phyloP scores from a whole-genome alignment of 495 filamentous ascomycete species.

The Choiromyces venosus region DNA sequence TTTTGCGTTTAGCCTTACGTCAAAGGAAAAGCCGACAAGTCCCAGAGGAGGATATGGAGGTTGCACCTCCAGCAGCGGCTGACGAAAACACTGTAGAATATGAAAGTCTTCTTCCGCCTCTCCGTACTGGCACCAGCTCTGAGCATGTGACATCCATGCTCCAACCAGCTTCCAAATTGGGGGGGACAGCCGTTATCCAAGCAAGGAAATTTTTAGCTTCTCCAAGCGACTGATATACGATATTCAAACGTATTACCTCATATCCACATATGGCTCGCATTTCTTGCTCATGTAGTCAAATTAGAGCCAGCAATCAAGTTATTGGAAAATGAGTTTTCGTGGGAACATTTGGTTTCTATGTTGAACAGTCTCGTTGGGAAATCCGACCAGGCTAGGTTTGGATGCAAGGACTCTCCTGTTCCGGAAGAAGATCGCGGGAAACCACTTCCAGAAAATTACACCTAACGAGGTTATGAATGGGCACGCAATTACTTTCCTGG shows the following conservation, averaged over 20 bases:
- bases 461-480: conserved; percentile 70
- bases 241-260: conserved; percentile 64
- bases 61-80: conserved; percentile 3
- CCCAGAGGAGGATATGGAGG: conserved; percentile 27
- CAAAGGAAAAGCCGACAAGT: conserved; percentile 21
- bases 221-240: conserved; percentile 35
- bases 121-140: conserved; percentile 20
- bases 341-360: too few species aligned
- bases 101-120: too few species aligned
- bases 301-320: too few species aligned
- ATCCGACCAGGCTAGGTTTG: conserved; percentile 47
- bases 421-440: conserved; percentile 49
- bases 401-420: conserved; percentile 51
- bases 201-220: conserved; percentile 12
- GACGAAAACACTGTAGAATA: conserved; percentile 29
- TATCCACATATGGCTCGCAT: too few species aligned
- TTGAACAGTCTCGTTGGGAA: too few species aligned
- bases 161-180: conserved; percentile 18
- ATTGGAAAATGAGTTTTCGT: too few species aligned
- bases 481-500: conserved; percentile 61
- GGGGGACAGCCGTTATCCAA: conserved; percentile 9
- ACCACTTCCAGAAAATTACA: conserved; percentile 77
- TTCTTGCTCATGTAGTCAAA: too few species aligned
- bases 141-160: conserved; percentile 32
- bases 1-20: conserved; percentile 42